A percentile compares a stretch with the other conserved stretches of the same genome.
phyloP scores from a whole-genome alignment of 2,329 filamentous ascomycete genomes.

The Nemania bipapillata region DNA sequence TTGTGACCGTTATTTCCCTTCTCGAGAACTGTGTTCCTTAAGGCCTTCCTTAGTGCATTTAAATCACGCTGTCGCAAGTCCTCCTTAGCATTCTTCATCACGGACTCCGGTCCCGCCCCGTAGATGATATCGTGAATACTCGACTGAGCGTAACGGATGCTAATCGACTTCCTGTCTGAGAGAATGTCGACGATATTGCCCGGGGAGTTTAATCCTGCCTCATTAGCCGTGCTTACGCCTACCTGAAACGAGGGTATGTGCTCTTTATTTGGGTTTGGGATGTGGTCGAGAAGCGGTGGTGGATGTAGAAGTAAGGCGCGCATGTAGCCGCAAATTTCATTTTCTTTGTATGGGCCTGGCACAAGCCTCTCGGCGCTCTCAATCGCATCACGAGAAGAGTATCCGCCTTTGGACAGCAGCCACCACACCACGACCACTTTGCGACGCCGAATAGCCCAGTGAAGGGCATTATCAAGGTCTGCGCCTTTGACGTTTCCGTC shows the following conservation, averaged over 20 bases:
- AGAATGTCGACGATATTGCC: background rate
- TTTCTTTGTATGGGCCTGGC: background rate
- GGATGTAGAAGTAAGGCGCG: background rate
- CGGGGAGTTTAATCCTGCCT: background rate
- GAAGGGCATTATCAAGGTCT: background rate
- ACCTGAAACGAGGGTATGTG: background rate
- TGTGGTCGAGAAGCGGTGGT: background rate
- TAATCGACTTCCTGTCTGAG: background rate
- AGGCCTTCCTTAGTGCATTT: background rate
- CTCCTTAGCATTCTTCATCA: background rate
- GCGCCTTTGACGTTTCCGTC: background rate
- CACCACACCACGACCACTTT: background rate
- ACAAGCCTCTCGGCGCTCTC: background rate
- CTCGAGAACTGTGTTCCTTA: background rate
- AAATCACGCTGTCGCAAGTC: background rate
- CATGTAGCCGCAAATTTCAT: background rate
- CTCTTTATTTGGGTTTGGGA: background rate
- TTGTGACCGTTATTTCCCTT: background rate
- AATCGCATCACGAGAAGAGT: background rate
- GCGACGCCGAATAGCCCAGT: background rate
- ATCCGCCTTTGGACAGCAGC: background rate
- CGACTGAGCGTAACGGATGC: background rate
- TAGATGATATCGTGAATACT: conserved; percentile 1
- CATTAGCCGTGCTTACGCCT: background rate
- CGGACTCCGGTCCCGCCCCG: background rate